Conservation (phyloP, 192 early-diverging fungal species). For the Coemansia sp. region DNA sequence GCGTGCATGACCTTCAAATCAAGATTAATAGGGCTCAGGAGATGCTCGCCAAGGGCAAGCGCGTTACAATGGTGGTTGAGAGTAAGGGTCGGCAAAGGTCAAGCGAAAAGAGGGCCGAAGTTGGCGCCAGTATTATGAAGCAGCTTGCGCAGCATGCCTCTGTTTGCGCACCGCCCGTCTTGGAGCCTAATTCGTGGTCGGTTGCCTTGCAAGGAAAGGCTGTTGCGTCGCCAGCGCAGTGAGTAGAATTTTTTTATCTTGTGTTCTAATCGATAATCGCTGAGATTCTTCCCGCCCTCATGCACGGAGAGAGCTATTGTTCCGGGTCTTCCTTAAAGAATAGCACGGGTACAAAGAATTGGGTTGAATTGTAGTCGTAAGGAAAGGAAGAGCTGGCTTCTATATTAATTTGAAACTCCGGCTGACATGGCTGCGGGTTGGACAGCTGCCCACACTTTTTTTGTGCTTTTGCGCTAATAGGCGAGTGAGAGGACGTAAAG, state of each 20-base stretch:
- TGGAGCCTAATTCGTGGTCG: slow-evolving; percentile 26
- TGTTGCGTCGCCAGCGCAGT: background rate
- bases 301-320: background rate
- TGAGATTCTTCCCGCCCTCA: background rate
- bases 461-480: background rate
- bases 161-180: slow-evolving; percentile 6
- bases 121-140: slow-evolving; percentile 12
- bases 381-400: no score
- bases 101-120: background rate
- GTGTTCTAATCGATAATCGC: background rate
- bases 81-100: background rate
- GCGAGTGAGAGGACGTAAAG: background rate
- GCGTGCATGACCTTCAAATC: slow-evolving; percentile 29
- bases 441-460: background rate
- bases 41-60: slow-evolving; percentile 26
- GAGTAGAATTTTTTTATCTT: background rate
- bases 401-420: background rate
- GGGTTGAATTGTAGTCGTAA: no score
- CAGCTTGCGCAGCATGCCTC: slow-evolving; percentile 7
- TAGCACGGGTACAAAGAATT: background rate
- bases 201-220: slow-evolving; percentile 31
- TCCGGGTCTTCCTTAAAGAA: background rate
- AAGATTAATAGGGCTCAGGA: slow-evolving; percentile 20
- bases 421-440: slow-evolving; percentile 4
- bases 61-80: slow-evolving; percentile 33